Evolutionary conservation across 2,329 filamentous ascomycete species (phyloP).

Genomic region (Trichoderma sp.): DNA sequence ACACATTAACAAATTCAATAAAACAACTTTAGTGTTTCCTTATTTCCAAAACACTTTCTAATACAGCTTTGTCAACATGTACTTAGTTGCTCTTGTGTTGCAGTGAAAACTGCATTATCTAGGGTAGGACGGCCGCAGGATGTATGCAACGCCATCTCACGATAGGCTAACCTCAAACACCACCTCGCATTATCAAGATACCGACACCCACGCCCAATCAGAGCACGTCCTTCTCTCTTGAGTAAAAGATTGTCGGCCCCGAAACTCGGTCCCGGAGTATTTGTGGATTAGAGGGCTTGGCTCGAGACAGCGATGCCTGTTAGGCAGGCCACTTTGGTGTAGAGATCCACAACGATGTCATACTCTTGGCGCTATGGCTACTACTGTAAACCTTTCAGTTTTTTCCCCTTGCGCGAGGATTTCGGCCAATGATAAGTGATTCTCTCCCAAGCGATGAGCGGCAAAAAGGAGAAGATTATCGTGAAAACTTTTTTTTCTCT

Average conservation of each 20-base stretch:
- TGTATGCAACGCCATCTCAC: background rate
- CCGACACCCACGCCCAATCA: background rate
- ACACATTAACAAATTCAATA: background rate
- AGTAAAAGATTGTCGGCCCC: background rate
- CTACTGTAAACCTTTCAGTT: background rate
- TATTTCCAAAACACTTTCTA: too few relatives aligned
- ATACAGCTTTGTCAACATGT: background rate
- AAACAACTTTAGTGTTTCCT: too few relatives aligned
- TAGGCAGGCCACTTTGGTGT: background rate
- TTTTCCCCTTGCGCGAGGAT: background rate
- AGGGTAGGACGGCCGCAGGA: background rate
- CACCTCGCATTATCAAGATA: background rate
- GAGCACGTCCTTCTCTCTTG: background rate
- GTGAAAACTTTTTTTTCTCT: background rate
- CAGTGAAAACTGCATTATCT: background rate
- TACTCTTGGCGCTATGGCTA: background rate
- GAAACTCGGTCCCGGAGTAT: constrained; percentile 6
- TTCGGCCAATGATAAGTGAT: background rate
- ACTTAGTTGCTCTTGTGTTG: background rate
- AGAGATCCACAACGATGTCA: constrained; percentile 17
- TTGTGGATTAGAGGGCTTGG: constrained; percentile 6
- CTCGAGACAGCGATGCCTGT: constrained; percentile 2
- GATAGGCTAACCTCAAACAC: background rate
- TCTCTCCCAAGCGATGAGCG: background rate
- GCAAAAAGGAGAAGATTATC: background rate